These are phyloP conservation scores for Elsinoe necatrix DNA, from an alignment of 2,329 filamentous ascomycete species.

Conservation along the genomic window DNA sequence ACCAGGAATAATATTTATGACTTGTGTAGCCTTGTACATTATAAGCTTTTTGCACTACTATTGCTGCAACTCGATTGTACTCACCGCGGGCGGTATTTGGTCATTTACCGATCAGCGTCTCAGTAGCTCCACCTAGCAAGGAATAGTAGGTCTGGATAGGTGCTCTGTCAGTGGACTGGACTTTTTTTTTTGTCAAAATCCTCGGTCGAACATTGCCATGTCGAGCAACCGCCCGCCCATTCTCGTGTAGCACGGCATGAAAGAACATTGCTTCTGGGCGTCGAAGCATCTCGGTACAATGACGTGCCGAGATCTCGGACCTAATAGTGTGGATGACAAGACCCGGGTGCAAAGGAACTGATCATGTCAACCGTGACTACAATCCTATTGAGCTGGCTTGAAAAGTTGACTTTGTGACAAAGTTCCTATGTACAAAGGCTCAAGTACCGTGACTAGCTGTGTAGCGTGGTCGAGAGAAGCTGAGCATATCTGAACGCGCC, in stretches of 20 bases:
- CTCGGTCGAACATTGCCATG: neutral
- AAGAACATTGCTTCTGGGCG: neutral
- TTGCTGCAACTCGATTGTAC: too few species aligned
- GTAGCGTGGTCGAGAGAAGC: too few species aligned
- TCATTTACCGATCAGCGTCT: neutral
- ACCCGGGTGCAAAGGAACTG: neutral
- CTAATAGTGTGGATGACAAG: neutral
- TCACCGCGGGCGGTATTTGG: neutral
- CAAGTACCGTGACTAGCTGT: too few species aligned
- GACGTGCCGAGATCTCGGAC: neutral
- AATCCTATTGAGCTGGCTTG: too few species aligned
- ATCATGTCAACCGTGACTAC: too few species aligned
- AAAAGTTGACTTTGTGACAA: too few species aligned
- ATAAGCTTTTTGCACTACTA: too few species aligned
- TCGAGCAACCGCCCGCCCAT: neutral
- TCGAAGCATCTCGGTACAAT: neutral
- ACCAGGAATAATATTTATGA: too few species aligned
- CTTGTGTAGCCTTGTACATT: too few species aligned
- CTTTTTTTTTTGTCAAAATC: neutral
- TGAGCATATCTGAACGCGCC: neutral
- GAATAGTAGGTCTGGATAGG: neutral
- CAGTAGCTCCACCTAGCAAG: neutral
- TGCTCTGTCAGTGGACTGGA: neutral
- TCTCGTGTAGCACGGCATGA: neutral
- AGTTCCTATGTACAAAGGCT: too few species aligned